Percentiles rank a stretch among this genome's conserved stretches.
Evolutionary conservation across 495 filamentous ascomycete genomes (phyloP).

Genomic region (Usnea hakonensis): DNA sequence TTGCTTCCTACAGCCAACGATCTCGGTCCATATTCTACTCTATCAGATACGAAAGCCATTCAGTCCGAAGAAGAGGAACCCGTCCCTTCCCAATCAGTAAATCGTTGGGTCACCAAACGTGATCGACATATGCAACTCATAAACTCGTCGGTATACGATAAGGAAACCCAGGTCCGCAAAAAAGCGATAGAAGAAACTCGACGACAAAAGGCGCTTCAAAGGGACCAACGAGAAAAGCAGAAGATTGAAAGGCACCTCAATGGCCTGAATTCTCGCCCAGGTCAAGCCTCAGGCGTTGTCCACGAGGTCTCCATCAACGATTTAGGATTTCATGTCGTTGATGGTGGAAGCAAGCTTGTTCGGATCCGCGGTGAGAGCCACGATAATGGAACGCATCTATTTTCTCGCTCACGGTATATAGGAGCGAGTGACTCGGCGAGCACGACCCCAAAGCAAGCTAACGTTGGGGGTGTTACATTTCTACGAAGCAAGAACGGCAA

Average conservation of each 20-base stretch:
- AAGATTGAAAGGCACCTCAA: conserved; percentile 43
- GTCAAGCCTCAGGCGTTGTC: conserved; percentile 28
- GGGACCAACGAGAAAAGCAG: conserved; percentile 57
- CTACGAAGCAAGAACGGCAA: conserved; percentile 88
- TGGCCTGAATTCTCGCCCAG: conserved; percentile 8
- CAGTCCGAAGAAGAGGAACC: conserved; percentile 35
- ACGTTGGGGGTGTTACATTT: conserved; percentile 76
- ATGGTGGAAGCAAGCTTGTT: conserved; percentile 79
- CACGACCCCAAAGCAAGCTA: conserved; percentile 69
- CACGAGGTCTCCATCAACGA: conserved; percentile 71
- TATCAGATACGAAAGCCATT: conserved; percentile 29
- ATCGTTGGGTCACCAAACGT: conserved; percentile 65
- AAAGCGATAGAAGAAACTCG: conserved; percentile 68
- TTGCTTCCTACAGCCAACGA: conserved; percentile 4
- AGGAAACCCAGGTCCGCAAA: conserved; percentile 59
- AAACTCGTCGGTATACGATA: conserved; percentile 74
- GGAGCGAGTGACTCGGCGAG: conserved; percentile 57
- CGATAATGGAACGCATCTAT: neutral
- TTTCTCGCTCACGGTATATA: conserved; percentile 42
- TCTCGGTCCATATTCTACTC: neutral
- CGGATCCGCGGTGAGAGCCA: conserved; percentile 58
- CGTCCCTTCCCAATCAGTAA: conserved; percentile 26
- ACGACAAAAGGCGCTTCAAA: conserved; percentile 49
- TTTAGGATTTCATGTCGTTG: conserved; percentile 64
- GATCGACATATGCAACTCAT: conserved; percentile 87